These are phyloP conservation scores for Stephania cephalantha DNA, from an alignment of 164 flowering plant genomes.

Conservation along the genomic window DNA sequence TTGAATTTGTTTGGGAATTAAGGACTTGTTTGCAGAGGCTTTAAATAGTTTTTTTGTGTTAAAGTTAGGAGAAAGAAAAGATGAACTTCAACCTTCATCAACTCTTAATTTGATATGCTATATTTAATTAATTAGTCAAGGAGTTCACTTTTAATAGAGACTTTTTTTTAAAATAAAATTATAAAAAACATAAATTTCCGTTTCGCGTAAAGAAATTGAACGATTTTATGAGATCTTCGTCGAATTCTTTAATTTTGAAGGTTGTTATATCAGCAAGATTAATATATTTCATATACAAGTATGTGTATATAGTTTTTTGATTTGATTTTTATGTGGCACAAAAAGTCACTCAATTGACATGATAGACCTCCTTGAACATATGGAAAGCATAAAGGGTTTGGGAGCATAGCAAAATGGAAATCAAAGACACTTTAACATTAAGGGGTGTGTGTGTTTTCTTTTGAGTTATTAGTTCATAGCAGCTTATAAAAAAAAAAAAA, in stretches of 20 bases:
- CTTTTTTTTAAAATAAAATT: no score
- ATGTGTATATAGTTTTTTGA: background rate
- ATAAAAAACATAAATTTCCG: no score
- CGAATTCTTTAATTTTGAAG: background rate
- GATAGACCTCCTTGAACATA: background rate
- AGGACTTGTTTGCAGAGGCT: no score
- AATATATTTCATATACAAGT: background rate
- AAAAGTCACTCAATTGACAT: background rate
- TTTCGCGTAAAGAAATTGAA: background rate
- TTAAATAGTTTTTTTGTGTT: no score
- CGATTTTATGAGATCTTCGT: background rate
- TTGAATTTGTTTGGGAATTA: background rate
- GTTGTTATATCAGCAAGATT: background rate
- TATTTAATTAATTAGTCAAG: no score
- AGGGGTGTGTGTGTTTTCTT: background rate
- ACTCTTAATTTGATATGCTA: no score
- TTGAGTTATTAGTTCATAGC: background rate
- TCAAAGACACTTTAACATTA: background rate
- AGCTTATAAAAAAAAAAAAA: background rate
- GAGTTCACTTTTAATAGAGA: no score
- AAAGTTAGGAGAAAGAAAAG: no score
- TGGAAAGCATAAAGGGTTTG: background rate
- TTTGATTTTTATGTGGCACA: background rate
- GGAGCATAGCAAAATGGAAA: background rate
- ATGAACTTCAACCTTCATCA: no score